Base-by-base conservation (phyloP, 2,329 filamentous ascomycete genomes). In the Penicillium sp. region DNA sequence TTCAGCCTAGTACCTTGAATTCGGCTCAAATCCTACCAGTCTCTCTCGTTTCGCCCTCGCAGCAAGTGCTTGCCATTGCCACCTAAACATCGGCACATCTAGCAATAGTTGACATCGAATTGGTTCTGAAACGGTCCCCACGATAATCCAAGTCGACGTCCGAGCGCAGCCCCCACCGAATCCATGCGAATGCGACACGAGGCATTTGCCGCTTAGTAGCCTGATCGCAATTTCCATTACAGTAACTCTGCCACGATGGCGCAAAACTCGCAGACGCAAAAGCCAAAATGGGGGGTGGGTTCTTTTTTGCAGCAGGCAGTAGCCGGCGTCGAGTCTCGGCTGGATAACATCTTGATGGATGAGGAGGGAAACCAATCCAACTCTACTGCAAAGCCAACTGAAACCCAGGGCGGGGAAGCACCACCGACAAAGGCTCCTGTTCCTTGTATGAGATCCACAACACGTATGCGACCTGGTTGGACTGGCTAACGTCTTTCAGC, bases 261-360 rank as follows among this genome's bases (percentile, higher is more conserved):
- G 40, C 72, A 72, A 50, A 71, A 72, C 53, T 52, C 63, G 7
- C 67, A 69, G 20, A 76, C 75, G 53, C 63, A 84, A 63, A 78
- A 82, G 59, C 83, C 83, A 49, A 83, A 83, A 85, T 92, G 89
- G 89, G 89, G 88, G 44, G 86, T 76, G 47, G 72, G 73, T 13
- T 72, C 85, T 32, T 88, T 96, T 71, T 82, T 97, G 58, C 89
- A 92, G 62, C 90, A 93, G 74, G 92, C 93, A 61, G 91, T 97
- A 58, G 92, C 92, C 53, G 92, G 92, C 58, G 89, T 99, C 56
- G 94, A 99, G 77, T 95, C 92, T 57, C 87, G 90, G 42, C 83
- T 99, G 57, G 94, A 99, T 73, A 92, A 85, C 48, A 96, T 99
- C 56, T 82, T 99, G 58, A 86, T 91, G 52, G 92, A 97, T 63